Conservation (phyloP, 2,329 filamentous ascomycete species). For the Pyrenophora graminea region DNA sequence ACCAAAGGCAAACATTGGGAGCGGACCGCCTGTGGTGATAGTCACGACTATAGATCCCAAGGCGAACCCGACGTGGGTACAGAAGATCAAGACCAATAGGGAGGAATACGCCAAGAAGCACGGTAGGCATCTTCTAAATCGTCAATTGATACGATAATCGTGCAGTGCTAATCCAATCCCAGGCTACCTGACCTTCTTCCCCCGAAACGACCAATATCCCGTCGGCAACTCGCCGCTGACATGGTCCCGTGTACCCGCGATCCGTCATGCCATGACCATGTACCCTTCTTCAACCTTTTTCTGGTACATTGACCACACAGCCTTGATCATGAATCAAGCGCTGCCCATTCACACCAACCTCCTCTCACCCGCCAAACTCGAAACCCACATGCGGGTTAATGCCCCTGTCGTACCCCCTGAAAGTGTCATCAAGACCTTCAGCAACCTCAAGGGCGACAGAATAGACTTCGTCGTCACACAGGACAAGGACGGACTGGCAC, state of each 20-base stretch:
- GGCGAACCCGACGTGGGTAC: conserved; percentile 68
- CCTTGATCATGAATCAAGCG: conserved; percentile 84
- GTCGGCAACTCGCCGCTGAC: conserved; percentile 60
- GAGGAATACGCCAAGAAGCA: conserved; percentile 82
- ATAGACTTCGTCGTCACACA: conserved; percentile 84
- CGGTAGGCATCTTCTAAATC: conserved; percentile 57
- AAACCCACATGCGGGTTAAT: conserved; percentile 81
- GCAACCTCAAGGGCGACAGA: conserved; percentile 74
- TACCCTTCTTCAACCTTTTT: conserved; percentile 78
- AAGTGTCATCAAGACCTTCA: conserved; percentile 94
- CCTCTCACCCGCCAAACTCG: conserved; percentile 68
- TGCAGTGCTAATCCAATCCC: conserved; percentile 5
- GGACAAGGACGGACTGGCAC: conserved; percentile 77
- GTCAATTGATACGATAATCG: background rate
- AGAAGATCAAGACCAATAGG: conserved; percentile 79
- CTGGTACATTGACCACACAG: conserved; percentile 84
- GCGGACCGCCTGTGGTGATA: conserved; percentile 66
- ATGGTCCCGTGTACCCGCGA: conserved; percentile 80
- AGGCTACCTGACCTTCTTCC: conserved; percentile 89
- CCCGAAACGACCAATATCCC: conserved; percentile 75
- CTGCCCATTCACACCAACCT: conserved; percentile 72
- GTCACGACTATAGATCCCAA: conserved; percentile 81
- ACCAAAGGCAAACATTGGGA: conserved; percentile 48
- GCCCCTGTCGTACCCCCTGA: conserved; percentile 88
- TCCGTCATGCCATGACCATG: conserved; percentile 84